A percentile compares a stretch with the other conserved stretches of the same genome.
Conservation (phyloP, 805 yeast species). For the Brettanomyces sp. region DNA sequence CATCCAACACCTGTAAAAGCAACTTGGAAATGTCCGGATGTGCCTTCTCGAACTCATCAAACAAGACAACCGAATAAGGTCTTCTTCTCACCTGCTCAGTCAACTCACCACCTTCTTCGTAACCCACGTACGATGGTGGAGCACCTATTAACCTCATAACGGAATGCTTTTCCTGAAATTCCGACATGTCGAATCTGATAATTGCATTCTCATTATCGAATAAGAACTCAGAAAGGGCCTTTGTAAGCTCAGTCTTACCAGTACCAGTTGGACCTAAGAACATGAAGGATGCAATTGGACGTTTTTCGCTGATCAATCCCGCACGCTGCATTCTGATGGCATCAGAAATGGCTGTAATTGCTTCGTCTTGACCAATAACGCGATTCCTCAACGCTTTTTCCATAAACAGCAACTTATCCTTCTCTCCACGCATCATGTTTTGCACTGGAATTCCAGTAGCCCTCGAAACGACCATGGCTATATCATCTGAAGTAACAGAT, state of each 20-base stretch:
- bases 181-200: conserved; percentile 94
- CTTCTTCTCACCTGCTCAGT: conserved; percentile 94
- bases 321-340: conserved; percentile 96
- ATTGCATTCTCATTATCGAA: conserved; percentile 85
- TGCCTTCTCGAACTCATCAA: conserved; percentile 96
- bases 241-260: conserved; percentile 94
- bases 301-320: conserved; percentile 85
- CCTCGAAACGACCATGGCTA: conserved; percentile 81
- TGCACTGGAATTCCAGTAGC: conserved; percentile 96
- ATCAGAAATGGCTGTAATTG: conserved; percentile 79
- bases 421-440: conserved; percentile 87
- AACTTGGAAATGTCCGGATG: conserved; percentile 92
- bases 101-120: conserved; percentile 91
- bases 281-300: conserved; percentile 95
- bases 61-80: conserved; percentile 86
- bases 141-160: conserved; percentile 91
- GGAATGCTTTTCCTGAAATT: conserved; percentile 90
- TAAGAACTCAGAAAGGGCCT: conserved; percentile 82
- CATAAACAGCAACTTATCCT: conserved; percentile 83
- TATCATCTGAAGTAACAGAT: conserved; percentile 88
- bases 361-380: conserved; percentile 94
- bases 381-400: conserved; percentile 65
- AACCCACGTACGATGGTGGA: conserved; percentile 96
- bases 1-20: conserved; percentile 85
- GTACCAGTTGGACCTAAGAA: conserved; percentile 98